Base-by-base conservation (phyloP, 768 basidiomycete genomes). In the Candolleomyces eurysporus region DNA sequence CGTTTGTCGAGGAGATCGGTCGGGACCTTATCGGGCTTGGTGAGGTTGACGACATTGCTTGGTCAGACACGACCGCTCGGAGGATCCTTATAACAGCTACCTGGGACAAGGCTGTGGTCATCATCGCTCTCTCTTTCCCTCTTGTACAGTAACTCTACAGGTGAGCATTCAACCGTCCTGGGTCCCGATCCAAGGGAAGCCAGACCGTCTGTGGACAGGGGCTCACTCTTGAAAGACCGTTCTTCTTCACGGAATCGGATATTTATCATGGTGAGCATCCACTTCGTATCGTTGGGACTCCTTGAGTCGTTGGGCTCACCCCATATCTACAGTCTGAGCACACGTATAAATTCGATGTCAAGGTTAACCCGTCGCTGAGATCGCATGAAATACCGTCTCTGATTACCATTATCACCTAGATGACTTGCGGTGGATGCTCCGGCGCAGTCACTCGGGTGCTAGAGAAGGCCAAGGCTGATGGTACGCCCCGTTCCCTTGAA, bases 361-460 rank as follows among this genome's bases (percentile, higher is more conserved):
- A 92, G 87, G 92, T 90, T 55, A 13, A 30, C 11, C 53, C 6
- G 19, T 26, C 16, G 36, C 19, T 32, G 11, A 42, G 55, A 60
- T 46, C 48, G 30, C 19, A 39, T 11, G 36, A 40, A 45, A 49
- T 49, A 36, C 45, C 14, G n/a, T 17, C 17, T 57, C 57, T 9
- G 59, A 26, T 3, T 39, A 10, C 42, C 46, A 14, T 52, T 45
- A 32, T 45, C 19, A 22, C 13, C 0, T 58, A 93, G 92, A 95
- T 95, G 92, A 85, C 90, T 43, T 96, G 94, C 78, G 69, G 73
- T 31, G 94, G 94, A 30, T 96, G 94, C 78, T 93, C 92, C 32
- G 88, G 89, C 16, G 94, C 94, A 13, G 81, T 96, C 57, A 80
- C 76, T 30, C 85, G 91, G 31, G 94, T 86, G 14, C 80, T 96